Evolutionary conservation across 2,329 filamentous ascomycete genomes (phyloP).

Genomic region (Trichophyton benhamiae): DNA sequence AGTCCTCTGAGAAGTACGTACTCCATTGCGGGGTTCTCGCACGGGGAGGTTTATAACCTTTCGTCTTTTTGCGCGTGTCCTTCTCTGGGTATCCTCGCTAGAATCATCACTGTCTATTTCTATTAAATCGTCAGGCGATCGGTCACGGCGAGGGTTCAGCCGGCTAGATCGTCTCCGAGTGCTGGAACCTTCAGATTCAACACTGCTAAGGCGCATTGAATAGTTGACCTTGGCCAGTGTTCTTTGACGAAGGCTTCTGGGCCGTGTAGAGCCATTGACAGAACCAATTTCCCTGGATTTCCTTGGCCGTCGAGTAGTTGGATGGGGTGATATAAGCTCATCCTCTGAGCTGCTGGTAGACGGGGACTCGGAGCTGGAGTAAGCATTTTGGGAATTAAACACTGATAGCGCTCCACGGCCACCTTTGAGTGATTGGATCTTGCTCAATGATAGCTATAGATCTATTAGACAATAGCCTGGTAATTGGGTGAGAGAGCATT

Average conservation of each 20-base stretch:
- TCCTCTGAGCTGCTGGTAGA: background rate
- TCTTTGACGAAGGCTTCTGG: background rate
- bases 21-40: constrained; percentile 1
- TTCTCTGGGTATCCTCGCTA: background rate
- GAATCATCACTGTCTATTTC: background rate
- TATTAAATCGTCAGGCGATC: background rate
- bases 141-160: background rate
- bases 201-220: background rate
- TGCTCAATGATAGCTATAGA: constrained; percentile 4
- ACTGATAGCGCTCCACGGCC: constrained; percentile 5
- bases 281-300: background rate
- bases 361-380: background rate
- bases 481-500: background rate
- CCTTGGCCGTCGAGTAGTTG: background rate
- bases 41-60: background rate
- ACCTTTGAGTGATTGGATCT: constrained; percentile 3
- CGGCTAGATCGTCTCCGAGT: background rate
- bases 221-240: background rate
- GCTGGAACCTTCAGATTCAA: background rate
- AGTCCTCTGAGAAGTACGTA: constrained; percentile 8
- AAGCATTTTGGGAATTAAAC: background rate
- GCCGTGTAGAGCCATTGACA: background rate
- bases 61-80: background rate
- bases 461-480: background rate
- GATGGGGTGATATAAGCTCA: background rate